Percentiles rank a stretch among this genome's conserved stretches.
Evolutionary conservation across 2,329 filamentous ascomycete genomes (phyloP).

Genomic region (Plenodomus biglobosus): DNA sequence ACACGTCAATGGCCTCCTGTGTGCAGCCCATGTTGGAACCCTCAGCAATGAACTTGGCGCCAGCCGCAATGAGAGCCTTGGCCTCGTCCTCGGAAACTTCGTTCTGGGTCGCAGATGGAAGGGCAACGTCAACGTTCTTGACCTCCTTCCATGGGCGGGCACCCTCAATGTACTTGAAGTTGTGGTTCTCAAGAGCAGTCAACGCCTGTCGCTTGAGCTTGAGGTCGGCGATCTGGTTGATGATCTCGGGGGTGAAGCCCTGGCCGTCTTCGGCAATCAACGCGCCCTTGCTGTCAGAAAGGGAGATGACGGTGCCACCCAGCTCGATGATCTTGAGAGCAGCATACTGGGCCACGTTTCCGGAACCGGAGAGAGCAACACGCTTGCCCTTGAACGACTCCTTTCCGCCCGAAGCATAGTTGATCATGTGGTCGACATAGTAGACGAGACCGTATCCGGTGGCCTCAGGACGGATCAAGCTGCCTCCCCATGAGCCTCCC

Average conservation of each 20-base stretch:
- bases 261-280: slow-evolving; percentile 72
- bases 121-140: slow-evolving; percentile 84
- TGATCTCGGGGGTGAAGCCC: slow-evolving; percentile 75
- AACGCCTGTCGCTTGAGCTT: slow-evolving; percentile 87
- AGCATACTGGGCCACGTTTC: slow-evolving; percentile 97
- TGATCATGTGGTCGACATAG: slow-evolving; percentile 58
- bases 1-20: slow-evolving; percentile 89
- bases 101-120: slow-evolving; percentile 95
- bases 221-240: slow-evolving; percentile 76
- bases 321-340: slow-evolving; percentile 96
- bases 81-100: slow-evolving; percentile 94
- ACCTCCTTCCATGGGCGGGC: slow-evolving; percentile 91
- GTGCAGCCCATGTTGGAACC: slow-evolving; percentile 99
- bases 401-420: slow-evolving; percentile 74
- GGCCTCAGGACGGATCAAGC: slow-evolving; percentile 91
- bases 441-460: slow-evolving; percentile 97
- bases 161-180: slow-evolving; percentile 84
- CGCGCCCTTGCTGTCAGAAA: slow-evolving; percentile 88
- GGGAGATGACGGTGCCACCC: slow-evolving; percentile 85
- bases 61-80: slow-evolving; percentile 72
- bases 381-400: slow-evolving; percentile 88
- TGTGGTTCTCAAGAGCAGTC: slow-evolving; percentile 67
- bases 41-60: slow-evolving; percentile 86
- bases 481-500: slow-evolving; percentile 89
- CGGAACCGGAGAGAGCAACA: slow-evolving; percentile 93